Evolutionary conservation across 208 protist genomes (phyloP).

Genomic region (Trypanosoma avium): DNA sequence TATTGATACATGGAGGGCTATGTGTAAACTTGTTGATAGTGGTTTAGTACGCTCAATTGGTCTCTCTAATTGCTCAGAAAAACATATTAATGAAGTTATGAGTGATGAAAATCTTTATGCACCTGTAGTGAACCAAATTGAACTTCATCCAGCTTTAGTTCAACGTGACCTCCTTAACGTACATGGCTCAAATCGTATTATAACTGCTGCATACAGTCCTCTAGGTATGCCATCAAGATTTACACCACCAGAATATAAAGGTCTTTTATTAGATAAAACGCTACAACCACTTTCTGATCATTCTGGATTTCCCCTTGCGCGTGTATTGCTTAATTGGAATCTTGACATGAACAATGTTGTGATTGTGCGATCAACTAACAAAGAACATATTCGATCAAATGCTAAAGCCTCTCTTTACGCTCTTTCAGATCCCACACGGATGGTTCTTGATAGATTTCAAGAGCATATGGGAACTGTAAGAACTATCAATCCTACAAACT

Average conservation of each 20-base stretch:
- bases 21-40: slow-evolving; percentile 80
- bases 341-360: slow-evolving; percentile 82
- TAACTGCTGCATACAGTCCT: slow-evolving; percentile 86
- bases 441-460: slow-evolving; percentile 62
- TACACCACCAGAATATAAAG: slow-evolving; percentile 57
- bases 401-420: slow-evolving; percentile 77
- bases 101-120: slow-evolving; percentile 38
- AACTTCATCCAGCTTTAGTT: slow-evolving; percentile 78
- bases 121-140: slow-evolving; percentile 91
- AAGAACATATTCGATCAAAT: slow-evolving; percentile 80
- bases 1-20: slow-evolving; percentile 84
- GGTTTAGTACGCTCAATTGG: slow-evolving; percentile 90
- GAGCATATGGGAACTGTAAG: slow-evolving; percentile 42
- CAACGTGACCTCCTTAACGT: slow-evolving; percentile 50
- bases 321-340: slow-evolving; percentile 80
- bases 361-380: slow-evolving; percentile 74
- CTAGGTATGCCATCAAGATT: slow-evolving; percentile 72
- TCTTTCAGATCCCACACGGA: slow-evolving; percentile 50
- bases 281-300: slow-evolving; percentile 51
- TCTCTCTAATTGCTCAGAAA: slow-evolving; percentile 77
- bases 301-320: slow-evolving; percentile 64
- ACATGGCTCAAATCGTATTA: slow-evolving; percentile 57
- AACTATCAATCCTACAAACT: slow-evolving; percentile 75
- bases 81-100: slow-evolving; percentile 62
- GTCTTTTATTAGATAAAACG: slow-evolving; percentile 42